These are phyloP conservation scores for Diaporthe helianthi DNA, from an alignment of 2,329 filamentous ascomycete genomes.

Conservation along the genomic window DNA sequence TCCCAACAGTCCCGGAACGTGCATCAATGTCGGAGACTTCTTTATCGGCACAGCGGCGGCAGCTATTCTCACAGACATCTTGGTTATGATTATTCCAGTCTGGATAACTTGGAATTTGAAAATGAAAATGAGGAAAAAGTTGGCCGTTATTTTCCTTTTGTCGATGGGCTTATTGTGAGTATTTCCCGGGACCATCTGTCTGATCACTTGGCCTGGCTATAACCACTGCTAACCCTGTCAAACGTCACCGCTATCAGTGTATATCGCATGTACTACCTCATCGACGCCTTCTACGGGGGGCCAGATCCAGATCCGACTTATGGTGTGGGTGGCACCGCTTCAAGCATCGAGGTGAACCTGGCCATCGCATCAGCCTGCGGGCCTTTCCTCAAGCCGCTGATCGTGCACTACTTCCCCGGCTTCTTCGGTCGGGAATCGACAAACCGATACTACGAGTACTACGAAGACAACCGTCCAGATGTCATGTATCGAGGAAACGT, in stretches of 20 bases:
- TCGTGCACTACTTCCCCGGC: neutral
- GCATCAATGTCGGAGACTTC: constrained; percentile 43
- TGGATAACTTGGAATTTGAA: constrained; percentile 45
- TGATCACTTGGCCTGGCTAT: too few relatives aligned
- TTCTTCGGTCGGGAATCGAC: neutral
- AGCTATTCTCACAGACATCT: constrained; percentile 50
- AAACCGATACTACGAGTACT: neutral
- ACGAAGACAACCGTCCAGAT: neutral
- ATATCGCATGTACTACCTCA: constrained; percentile 15
- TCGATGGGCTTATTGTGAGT: constrained; percentile 21
- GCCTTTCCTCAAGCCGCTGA: neutral
- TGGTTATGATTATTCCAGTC: constrained; percentile 47
- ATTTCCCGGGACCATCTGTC: neutral
- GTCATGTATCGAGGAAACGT: neutral
- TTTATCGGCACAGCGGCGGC: constrained; percentile 47
- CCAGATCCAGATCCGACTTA: constrained; percentile 38
- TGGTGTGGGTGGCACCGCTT: constrained; percentile 39
- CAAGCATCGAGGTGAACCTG: constrained; percentile 40
- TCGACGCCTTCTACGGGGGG: constrained; percentile 14
- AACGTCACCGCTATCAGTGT: constrained; percentile 12
- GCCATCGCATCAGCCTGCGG: constrained; percentile 42
- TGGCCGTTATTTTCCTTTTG: constrained; percentile 46
- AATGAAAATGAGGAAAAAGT: constrained; percentile 45
- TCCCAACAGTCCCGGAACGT: constrained; percentile 45
- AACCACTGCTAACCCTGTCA: neutral